phyloP scores from a whole-genome alignment of 495 filamentous ascomycete genomes.

The Amorphotheca resinae region DNA sequence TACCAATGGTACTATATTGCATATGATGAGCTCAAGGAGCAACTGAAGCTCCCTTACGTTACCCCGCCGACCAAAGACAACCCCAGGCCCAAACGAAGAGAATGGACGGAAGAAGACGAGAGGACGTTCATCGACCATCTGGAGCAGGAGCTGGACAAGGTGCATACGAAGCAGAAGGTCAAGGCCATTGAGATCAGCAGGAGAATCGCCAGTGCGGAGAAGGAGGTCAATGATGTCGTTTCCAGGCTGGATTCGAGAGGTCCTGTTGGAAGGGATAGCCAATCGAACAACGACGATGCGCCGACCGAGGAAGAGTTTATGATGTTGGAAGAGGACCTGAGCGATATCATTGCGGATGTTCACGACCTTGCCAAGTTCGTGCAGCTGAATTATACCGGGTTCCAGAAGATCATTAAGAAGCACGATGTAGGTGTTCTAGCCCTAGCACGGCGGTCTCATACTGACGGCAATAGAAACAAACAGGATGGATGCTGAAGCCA shows the following conservation, averaged over 20 bases:
- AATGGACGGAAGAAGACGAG: conserved; percentile 91
- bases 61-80: conserved; percentile 33
- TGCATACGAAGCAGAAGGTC: conserved; percentile 90
- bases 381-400: conserved; percentile 96
- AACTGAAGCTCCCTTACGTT: conserved; percentile 62
- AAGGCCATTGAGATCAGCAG: conserved; percentile 90
- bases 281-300: conserved; percentile 32
- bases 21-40: conserved; percentile 85
- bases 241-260: conserved; percentile 50
- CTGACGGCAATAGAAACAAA: conserved; percentile 64
- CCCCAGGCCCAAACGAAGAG: conserved; percentile 41
- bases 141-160: conserved; percentile 88
- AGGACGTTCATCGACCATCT: conserved; percentile 73
- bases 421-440: conserved; percentile 61
- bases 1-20: conserved; percentile 96
- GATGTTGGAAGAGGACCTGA: conserved; percentile 86
- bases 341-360: conserved; percentile 97
- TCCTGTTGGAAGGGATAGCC: conserved; percentile 17
- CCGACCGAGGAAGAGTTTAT: conserved; percentile 78
- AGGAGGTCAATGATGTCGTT: conserved; percentile 81
- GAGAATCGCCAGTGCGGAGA: conserved; percentile 73
- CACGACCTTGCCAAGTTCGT: conserved; percentile 98
- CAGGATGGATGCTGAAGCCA: conserved; percentile 82
- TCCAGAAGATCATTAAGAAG: conserved; percentile 99
- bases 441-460: conserved; percentile 1